Conservation (phyloP, 73 alveolate species). For the Tetrahymena malaccensis region DNA sequence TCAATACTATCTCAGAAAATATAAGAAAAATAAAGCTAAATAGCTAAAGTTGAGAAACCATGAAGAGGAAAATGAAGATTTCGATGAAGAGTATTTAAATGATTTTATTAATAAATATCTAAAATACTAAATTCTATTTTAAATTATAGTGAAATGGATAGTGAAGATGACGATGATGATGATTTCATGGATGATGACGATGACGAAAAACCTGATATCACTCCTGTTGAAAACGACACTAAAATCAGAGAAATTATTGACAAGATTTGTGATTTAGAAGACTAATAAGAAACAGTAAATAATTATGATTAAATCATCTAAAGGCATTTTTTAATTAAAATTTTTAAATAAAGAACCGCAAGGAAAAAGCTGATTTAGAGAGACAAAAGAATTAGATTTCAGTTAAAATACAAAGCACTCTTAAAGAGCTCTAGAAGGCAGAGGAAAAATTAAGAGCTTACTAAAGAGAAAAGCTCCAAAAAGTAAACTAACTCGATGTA, state of each 20-base stretch:
- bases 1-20: conserved; percentile 56
- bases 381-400: conserved; percentile 48
- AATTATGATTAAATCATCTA: background rate
- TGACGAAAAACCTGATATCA: conserved; percentile 73
- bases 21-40: conserved; percentile 50
- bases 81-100: conserved; percentile 55
- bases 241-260: conserved; percentile 67
- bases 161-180: conserved; percentile 77
- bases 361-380: conserved; percentile 56
- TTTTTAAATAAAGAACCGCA: conserved; percentile 31
- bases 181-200: conserved; percentile 57
- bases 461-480: conserved; percentile 77
- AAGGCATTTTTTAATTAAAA: conserved; percentile 32
- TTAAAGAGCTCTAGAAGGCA: conserved; percentile 54
- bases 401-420: conserved; percentile 10
- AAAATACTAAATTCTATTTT: background rate
- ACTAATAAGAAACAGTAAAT: conserved; percentile 38
- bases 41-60: conserved; percentile 38
- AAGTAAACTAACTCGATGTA: conserved; percentile 65
- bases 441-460: conserved; percentile 76
- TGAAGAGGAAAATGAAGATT: conserved; percentile 56
- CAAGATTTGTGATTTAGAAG: conserved; percentile 55
- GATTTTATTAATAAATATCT: background rate
- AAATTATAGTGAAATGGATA: conserved; percentile 55
- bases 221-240: conserved; percentile 71